These are phyloP conservation scores for Elaeis guineensis DNA, from an alignment of 176 grass and related monocot species.

Conservation along the genomic window DNA sequence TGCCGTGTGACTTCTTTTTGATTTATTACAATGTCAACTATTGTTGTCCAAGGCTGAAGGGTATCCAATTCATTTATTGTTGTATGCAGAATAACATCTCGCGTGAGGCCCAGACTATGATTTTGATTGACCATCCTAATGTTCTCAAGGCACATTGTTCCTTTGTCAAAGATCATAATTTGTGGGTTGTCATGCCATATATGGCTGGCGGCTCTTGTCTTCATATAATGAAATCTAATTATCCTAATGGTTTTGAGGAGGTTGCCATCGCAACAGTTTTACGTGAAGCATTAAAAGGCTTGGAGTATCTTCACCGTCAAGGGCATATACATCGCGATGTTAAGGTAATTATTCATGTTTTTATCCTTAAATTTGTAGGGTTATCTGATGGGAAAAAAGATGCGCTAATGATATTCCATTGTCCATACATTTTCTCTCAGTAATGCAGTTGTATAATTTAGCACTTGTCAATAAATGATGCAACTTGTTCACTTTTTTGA, in stretches of 20 bases:
- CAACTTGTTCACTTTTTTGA: too few relatives aligned
- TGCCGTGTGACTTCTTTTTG: too few relatives aligned
- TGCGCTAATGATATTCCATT: too few relatives aligned
- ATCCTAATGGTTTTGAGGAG: slow-evolving; percentile 68
- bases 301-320: slow-evolving; percentile 85
- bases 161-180: slow-evolving; percentile 58
- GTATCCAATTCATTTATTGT: neutral
- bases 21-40: too few relatives aligned
- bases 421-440: too few relatives aligned
- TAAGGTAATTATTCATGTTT: slow-evolving; percentile 43
- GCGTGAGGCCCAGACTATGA: slow-evolving; percentile 89
- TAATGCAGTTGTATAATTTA: too few relatives aligned
- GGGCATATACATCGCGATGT: slow-evolving; percentile 94
- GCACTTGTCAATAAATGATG: too few relatives aligned
- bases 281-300: slow-evolving; percentile 72
- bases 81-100: slow-evolving; percentile 75
- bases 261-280: slow-evolving; percentile 70
- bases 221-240: slow-evolving; percentile 92
- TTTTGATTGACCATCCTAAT: slow-evolving; percentile 85
- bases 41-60: too few relatives aligned
- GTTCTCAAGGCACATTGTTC: slow-evolving; percentile 88
- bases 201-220: slow-evolving; percentile 90
- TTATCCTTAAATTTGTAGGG: too few relatives aligned
- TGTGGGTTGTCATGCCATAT: slow-evolving; percentile 94
- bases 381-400: too few relatives aligned